Percentiles rank a stretch among this genome's conserved stretches.
phyloP scores from a whole-genome alignment of 306 rosid species.

The Quercus mongolica region DNA sequence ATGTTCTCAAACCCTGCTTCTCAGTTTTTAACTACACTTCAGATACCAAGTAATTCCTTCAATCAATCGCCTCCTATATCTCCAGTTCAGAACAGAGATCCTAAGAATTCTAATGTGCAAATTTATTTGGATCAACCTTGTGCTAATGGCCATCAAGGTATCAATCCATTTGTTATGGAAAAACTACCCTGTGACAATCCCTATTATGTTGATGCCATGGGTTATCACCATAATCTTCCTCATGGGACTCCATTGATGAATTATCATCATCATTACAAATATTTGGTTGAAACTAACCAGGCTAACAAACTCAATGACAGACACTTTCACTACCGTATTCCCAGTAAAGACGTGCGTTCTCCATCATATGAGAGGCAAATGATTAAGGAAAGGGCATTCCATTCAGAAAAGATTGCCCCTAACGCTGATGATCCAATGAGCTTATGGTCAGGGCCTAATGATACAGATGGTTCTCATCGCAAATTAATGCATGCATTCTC shows the following conservation, averaged over 20 bases:
- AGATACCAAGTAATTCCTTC: slow-evolving; percentile 41
- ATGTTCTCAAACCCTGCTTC: slow-evolving; percentile 34
- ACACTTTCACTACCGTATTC: slow-evolving; percentile 39
- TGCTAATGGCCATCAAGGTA: slow-evolving; percentile 35
- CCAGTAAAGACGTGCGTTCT: slow-evolving; percentile 46
- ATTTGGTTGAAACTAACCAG: slow-evolving; percentile 32
- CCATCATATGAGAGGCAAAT: slow-evolving; percentile 29
- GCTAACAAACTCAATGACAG: slow-evolving; percentile 28
- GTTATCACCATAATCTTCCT: slow-evolving; percentile 33
- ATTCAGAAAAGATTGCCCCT: slow-evolving; percentile 36
- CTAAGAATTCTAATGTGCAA: slow-evolving; percentile 33
- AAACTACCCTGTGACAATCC: slow-evolving; percentile 39
- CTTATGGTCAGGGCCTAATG: slow-evolving; percentile 29
- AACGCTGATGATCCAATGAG: slow-evolving; percentile 22
- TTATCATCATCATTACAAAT: slow-evolving; percentile 41
- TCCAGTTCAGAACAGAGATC: slow-evolving; percentile 45
- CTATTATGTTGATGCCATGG: slow-evolving; percentile 45
- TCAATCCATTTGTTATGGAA: slow-evolving; percentile 40
- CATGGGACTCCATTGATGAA: slow-evolving; percentile 44
- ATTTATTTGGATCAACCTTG: slow-evolving; percentile 34
- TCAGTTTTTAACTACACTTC: slow-evolving; percentile 46
- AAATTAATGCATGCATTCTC: slow-evolving; percentile 51
- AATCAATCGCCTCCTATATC: slow-evolving; percentile 47
- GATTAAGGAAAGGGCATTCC: slow-evolving; percentile 37
- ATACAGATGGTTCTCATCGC: slow-evolving; percentile 32